Base-by-base conservation (phyloP, 78 protist species). In the Planoprotostelium fungivorum region DNA sequence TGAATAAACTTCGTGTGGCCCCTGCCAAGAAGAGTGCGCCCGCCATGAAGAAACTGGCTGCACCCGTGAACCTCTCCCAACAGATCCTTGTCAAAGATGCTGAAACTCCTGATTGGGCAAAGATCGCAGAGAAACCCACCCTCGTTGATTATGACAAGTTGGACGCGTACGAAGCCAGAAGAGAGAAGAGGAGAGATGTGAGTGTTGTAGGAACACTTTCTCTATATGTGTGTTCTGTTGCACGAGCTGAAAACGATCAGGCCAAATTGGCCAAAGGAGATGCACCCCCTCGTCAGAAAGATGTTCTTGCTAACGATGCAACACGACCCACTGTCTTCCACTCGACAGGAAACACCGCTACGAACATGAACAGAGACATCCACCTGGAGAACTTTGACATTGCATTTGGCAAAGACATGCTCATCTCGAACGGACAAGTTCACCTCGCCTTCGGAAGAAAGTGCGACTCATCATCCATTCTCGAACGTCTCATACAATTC, bases 401-500 rank as follows among this genome's bases (percentile, higher is more conserved):
- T 5, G 84, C 91, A 38, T 94, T 90, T 29, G 96, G 96, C 31
- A 94, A 94, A 89, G 88, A 84, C 38, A 93, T 89, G 84, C 85
- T 94, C 39, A 35, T 94, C 28, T 84, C 87, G 88, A 94, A 91
- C 83, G n/a, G 90, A 0, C 92, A 89, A 73, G 90, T 92, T 38
- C 36, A 38, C n/a, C 37, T 94, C 34, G 89, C 92, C 84, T 86
- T 51, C 84, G 95, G 92, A 29, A 34, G 95, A 31, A 88, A 89
- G 89, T 38, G 35, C 5, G 35, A 38, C 35, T n/a, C n/a, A n/a
- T 34, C 37, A 86, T 29, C 29, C 29, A 35, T 86, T 31, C 37
- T 29, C n/a, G n/a, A 86, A 86, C 37, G 37, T 34, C 29, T 35
- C 37, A 35, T n/a, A 86, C 73, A 16, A 51, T 51, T 51, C 73